These are phyloP conservation scores for Trichoderma sp. DNA, from an alignment of 2,329 filamentous ascomycete species.

Conservation along the genomic window DNA sequence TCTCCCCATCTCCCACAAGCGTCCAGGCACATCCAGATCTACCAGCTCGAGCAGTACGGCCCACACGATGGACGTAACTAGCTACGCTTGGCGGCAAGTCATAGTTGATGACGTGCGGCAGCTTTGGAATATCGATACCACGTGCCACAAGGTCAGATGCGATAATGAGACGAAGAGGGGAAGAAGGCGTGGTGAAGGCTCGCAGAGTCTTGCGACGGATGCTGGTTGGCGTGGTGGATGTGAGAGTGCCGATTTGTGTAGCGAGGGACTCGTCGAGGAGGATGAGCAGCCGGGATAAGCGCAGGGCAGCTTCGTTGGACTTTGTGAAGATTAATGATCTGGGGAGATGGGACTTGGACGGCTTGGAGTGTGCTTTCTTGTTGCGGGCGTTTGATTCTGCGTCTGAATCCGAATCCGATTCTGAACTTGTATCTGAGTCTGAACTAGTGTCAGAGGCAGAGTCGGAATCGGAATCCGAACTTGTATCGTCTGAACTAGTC, in stretches of 20 bases:
- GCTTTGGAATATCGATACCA: conserved; percentile 77
- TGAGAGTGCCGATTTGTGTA: conserved; percentile 66
- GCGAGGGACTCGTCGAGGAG: conserved; percentile 63
- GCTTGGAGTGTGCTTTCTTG: background rate
- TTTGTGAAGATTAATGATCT: conserved; percentile 82
- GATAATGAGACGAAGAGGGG: conserved; percentile 72
- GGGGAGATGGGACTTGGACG: conserved; percentile 32
- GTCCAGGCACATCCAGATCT: conserved; percentile 80
- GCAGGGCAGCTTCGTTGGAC: conserved; percentile 84
- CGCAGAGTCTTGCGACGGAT: conserved; percentile 67
- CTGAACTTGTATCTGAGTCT: conserved; percentile 39
- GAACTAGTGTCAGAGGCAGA: conserved; percentile 32
- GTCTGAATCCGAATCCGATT: conserved; percentile 37
- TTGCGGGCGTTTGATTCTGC: background rate
- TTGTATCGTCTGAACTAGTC: conserved; percentile 29
- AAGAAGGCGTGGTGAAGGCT: conserved; percentile 67
- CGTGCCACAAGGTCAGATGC: conserved; percentile 92
- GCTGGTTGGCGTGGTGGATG: conserved; percentile 75
- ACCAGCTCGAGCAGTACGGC: conserved; percentile 83
- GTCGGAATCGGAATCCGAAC: conserved; percentile 37
- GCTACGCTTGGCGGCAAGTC: conserved; percentile 80
- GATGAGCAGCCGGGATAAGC: conserved; percentile 76
- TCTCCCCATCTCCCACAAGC: conserved; percentile 78
- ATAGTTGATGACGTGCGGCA: conserved; percentile 91
- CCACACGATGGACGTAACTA: conserved; percentile 88